These are phyloP conservation scores for Syncephalastrum racemosum DNA, from an alignment of 371 early-diverging fungal genomes.

Conservation along the genomic window DNA sequence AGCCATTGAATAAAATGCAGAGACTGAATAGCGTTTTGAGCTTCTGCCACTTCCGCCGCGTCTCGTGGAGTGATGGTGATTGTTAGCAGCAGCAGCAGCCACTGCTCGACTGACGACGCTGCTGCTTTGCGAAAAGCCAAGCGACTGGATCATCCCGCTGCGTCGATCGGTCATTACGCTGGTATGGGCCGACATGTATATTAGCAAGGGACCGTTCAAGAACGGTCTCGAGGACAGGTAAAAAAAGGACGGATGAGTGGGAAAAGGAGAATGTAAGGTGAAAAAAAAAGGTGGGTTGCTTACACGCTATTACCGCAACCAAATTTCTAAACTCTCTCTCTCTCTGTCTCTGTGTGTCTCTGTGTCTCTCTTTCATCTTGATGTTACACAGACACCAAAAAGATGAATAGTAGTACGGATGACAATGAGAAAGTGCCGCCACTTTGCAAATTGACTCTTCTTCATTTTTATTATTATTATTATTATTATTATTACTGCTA, in stretches of 20 bases:
- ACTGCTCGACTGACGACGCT: slow-evolving; percentile 43
- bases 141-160: slow-evolving; percentile 45
- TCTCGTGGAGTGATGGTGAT: slow-evolving; percentile 40
- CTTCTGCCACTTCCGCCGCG: slow-evolving; percentile 29
- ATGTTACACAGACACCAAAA: too few relatives aligned
- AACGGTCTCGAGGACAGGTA: slow-evolving; percentile 6
- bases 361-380: too few relatives aligned
- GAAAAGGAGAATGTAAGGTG: slow-evolving; percentile 6
- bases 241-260: slow-evolving; percentile 6
- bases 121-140: slow-evolving; percentile 35
- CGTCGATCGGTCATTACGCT: slow-evolving; percentile 38
- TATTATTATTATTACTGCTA: background rate
- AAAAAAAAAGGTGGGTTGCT: background rate
- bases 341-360: too few relatives aligned
- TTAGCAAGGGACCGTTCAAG: background rate
- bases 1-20: slow-evolving; percentile 90
- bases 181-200: slow-evolving; percentile 8
- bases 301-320: too few relatives aligned
- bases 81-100: slow-evolving; percentile 51
- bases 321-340: too few relatives aligned
- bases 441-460: slow-evolving; percentile 1
- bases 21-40: slow-evolving; percentile 81
- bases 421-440: too few relatives aligned
- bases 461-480: slow-evolving; percentile 1
- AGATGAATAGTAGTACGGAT: too few relatives aligned